Conservation (phyloP, 192 early-diverging fungal species). For the Linnemannia exigua region DNA sequence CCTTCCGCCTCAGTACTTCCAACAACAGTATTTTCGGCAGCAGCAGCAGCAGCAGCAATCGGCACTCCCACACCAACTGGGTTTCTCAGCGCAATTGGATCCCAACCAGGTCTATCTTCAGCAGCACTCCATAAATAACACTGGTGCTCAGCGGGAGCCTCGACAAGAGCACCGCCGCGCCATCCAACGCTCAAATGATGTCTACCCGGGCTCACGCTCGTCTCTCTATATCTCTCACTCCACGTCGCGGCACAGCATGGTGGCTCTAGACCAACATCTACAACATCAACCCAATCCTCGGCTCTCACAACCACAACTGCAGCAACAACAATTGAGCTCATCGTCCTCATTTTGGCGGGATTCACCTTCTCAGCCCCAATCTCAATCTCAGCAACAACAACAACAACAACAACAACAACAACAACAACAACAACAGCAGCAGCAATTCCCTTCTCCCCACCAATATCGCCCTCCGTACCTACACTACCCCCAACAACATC, state of each 20-base stretch:
- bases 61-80: too few relatives aligned
- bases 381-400: neutral
- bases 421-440: neutral
- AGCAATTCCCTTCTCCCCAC: neutral
- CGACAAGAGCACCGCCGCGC: slow-evolving; percentile 21
- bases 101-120: neutral
- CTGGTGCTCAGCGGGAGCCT: slow-evolving; percentile 36
- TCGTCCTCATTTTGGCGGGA: slow-evolving; percentile 9
- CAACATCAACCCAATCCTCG: slow-evolving; percentile 3
- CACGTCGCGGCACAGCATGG: neutral
- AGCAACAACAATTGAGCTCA: slow-evolving; percentile 9
- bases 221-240: neutral
- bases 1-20: neutral
- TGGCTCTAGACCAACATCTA: neutral
- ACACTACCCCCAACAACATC: slow-evolving; percentile 7
- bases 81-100: neutral
- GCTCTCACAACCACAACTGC: slow-evolving; percentile 9
- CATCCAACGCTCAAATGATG: slow-evolving; percentile 1
- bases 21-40: slow-evolving; percentile 6
- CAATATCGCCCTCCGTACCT: neutral
- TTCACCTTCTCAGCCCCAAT: neutral
- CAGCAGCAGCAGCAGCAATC: neutral
- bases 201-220: slow-evolving; percentile 7
- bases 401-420: slow-evolving; percentile 5
- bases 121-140: slow-evolving; percentile 24